phyloP scores from a whole-genome alignment of 768 basidiomycete species.

The Boletus coccyginus region DNA sequence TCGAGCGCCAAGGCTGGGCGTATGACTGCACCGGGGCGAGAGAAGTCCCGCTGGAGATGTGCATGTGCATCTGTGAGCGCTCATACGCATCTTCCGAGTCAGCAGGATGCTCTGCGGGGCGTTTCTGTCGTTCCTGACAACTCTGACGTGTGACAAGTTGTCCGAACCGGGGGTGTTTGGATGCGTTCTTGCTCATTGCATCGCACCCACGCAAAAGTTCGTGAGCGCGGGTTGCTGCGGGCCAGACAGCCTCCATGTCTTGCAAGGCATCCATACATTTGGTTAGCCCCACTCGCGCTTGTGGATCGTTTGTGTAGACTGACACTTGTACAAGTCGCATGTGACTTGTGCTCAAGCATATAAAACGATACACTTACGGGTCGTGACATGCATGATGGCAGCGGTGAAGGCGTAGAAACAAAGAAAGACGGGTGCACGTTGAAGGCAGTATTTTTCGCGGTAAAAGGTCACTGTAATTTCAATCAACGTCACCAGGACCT shows the following conservation, averaged over 20 bases:
- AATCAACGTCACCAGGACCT: background rate
- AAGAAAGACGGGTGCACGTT: slow-evolving; percentile 63
- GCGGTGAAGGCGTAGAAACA: slow-evolving; percentile 81
- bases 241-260: slow-evolving; percentile 71
- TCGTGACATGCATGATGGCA: slow-evolving; percentile 75
- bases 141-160: slow-evolving; percentile 11
- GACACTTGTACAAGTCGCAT: slow-evolving; percentile 44
- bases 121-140: slow-evolving; percentile 47
- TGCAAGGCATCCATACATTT: slow-evolving; percentile 67
- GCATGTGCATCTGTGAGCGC: slow-evolving; percentile 19
- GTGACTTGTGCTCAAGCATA: background rate
- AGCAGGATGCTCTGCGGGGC: slow-evolving; percentile 52
- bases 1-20: slow-evolving; percentile 30
- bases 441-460: slow-evolving; percentile 58
- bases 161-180: slow-evolving; percentile 1
- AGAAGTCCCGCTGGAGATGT: slow-evolving; percentile 1
- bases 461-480: slow-evolving; percentile 49
- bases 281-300: slow-evolving; percentile 59
- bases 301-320: slow-evolving; percentile 63
- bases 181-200: slow-evolving; percentile 16
- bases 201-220: slow-evolving; percentile 70
- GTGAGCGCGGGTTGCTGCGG: slow-evolving; percentile 69
- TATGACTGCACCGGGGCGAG: slow-evolving; percentile 19
- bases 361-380: slow-evolving; percentile 43
- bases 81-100: slow-evolving; percentile 36